Conservation (phyloP, 2,329 filamentous ascomycete genomes). For the Penicillium sp. region DNA sequence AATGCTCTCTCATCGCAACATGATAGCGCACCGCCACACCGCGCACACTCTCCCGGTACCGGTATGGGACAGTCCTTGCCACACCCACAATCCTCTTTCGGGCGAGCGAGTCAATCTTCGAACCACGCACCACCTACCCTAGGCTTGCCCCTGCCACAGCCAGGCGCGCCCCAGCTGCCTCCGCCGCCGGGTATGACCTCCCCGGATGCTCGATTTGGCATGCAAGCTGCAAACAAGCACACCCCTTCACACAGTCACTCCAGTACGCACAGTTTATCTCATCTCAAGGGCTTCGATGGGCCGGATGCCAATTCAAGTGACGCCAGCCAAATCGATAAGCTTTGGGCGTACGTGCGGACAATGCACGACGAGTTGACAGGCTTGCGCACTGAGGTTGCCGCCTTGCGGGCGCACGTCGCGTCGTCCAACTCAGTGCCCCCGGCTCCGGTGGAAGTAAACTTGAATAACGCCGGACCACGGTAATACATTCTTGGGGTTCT, state of each 20-base stretch:
- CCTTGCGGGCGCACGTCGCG: slow-evolving; percentile 42
- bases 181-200: slow-evolving; percentile 44
- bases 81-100: slow-evolving; percentile 36
- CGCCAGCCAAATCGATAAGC: slow-evolving; percentile 31
- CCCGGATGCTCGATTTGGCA: slow-evolving; percentile 44
- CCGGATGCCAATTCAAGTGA: slow-evolving; percentile 26
- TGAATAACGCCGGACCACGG: slow-evolving; percentile 16
- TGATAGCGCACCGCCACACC: slow-evolving; percentile 39
- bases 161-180: slow-evolving; percentile 44
- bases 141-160: slow-evolving; percentile 38
- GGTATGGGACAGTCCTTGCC: slow-evolving; percentile 42
- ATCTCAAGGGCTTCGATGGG: slow-evolving; percentile 28
- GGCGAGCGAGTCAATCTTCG: slow-evolving; percentile 25
- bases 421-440: slow-evolving; percentile 25
- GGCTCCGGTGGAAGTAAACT: slow-evolving; percentile 18
- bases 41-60: slow-evolving; percentile 44
- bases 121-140: slow-evolving; percentile 28
- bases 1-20: slow-evolving; percentile 42
- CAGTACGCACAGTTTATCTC: slow-evolving; percentile 33
- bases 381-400: slow-evolving; percentile 43
- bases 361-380: slow-evolving; percentile 43
- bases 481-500: slow-evolving; percentile 3
- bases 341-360: slow-evolving; percentile 46
- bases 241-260: slow-evolving; percentile 36
- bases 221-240: slow-evolving; percentile 41